Evolutionary conservation across 768 basidiomycete genomes (phyloP).

Genomic region (Mycena chlorophos): DNA sequence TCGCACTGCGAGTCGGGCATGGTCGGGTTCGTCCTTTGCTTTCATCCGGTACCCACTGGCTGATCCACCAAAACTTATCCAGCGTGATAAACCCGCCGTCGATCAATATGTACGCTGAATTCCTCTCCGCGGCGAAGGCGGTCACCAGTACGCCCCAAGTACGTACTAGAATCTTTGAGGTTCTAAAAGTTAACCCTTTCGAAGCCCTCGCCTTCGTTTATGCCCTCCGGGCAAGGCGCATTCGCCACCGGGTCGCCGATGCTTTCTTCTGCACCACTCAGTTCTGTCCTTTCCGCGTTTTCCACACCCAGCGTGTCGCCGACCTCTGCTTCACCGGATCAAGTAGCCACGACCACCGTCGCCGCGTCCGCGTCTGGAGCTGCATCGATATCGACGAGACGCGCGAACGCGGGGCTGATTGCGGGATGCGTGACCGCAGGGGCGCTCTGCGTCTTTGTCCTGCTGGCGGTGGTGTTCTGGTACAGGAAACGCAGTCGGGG

Average conservation of each 20-base stretch:
- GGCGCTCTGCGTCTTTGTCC: constrained; percentile 11
- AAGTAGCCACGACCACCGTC: neutral
- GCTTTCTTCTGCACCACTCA: constrained; percentile 5
- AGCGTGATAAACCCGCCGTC: constrained; percentile 42
- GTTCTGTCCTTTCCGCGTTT: neutral
- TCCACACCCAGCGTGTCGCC: neutral
- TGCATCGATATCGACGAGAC: neutral
- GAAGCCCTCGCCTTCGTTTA: constrained; percentile 28
- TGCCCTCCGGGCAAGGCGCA: constrained; percentile 35
- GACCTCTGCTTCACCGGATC: neutral
- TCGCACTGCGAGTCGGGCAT: constrained; percentile 41
- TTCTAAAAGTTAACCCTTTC: neutral
- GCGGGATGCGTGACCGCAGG: constrained; percentile 27
- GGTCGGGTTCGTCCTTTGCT: constrained; percentile 40
- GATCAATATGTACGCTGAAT: constrained; percentile 26
- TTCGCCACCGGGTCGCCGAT: constrained; percentile 31
- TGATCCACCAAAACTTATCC: neutral
- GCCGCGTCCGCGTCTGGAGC: constrained; percentile 1
- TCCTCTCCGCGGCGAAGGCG: constrained; percentile 29
- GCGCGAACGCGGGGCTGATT: constrained; percentile 18
- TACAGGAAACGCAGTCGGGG: constrained; percentile 9
- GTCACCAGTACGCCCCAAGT: constrained; percentile 30
- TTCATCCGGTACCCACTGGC: neutral
- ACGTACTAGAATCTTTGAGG: constrained; percentile 10
- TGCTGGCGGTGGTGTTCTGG: constrained; percentile 11